Percentiles rank a stretch among this genome's conserved stretches.
phyloP scores from a whole-genome alignment of 345 rosid genomes.

The Angophora floribunda region DNA sequence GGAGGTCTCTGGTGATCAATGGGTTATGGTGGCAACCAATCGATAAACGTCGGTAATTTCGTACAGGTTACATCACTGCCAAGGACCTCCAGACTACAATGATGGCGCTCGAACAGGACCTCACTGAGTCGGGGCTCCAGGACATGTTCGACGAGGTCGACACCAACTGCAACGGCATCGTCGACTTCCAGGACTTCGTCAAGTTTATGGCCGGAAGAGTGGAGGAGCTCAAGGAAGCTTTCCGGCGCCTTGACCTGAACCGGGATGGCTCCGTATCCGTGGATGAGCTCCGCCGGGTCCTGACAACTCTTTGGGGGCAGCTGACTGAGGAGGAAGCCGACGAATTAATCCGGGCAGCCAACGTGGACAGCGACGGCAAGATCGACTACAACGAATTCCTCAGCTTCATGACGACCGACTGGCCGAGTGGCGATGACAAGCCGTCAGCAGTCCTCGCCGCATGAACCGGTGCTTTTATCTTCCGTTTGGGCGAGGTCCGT shows the following conservation, averaged over 20 bases:
- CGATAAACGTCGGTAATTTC: not conserved
- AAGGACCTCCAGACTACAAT: not conserved
- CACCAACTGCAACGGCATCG: constrained; percentile 19
- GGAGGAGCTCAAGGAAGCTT: constrained; percentile 52
- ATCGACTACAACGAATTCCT: constrained; percentile 44
- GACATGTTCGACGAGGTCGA: not conserved
- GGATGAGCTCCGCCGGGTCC: constrained; percentile 45
- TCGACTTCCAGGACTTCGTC: constrained; percentile 38
- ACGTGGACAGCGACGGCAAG: constrained; percentile 36
- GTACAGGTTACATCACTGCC: not conserved
- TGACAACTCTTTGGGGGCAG: constrained; percentile 46
- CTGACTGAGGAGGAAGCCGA: constrained; percentile 42
- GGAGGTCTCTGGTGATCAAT: not conserved
- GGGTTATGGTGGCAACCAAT: not conserved
- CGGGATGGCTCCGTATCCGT: constrained; percentile 44
- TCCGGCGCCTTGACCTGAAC: constrained; percentile 33
- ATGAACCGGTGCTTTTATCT: not conserved
- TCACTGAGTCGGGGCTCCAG: not conserved
- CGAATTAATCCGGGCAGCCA: constrained; percentile 38
- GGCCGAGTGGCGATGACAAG: constrained; percentile 6
- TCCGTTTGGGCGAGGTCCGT: not conserved
- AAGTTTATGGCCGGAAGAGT: constrained; percentile 41
- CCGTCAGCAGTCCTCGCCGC: not conserved
- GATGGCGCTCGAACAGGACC: not conserved
- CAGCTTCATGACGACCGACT: constrained; percentile 49